Percentiles rank a stretch among this genome's conserved stretches.
Conservation (phyloP, 1,139 yeast genomes). For the Blastobotrys persicus region DNA sequence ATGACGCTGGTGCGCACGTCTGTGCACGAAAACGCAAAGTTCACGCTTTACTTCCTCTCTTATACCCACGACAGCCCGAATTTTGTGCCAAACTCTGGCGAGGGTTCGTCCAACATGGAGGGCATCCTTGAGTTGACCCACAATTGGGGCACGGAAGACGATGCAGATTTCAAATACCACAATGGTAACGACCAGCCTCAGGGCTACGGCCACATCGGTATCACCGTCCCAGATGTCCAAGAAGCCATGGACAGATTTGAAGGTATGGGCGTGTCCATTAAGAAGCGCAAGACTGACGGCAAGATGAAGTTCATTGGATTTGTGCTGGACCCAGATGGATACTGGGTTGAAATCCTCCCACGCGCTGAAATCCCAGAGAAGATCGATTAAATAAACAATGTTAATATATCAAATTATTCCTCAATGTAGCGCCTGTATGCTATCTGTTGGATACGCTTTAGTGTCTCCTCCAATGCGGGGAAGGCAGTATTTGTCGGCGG, state of each 20-base stretch:
- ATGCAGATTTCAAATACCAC: constrained; percentile 73
- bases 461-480: too few relatives aligned
- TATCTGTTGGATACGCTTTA: too few relatives aligned
- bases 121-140: constrained; percentile 85
- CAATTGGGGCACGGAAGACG: constrained; percentile 91
- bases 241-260: constrained; percentile 53
- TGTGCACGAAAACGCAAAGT: constrained; percentile 66
- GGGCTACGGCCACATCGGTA: constrained; percentile 86
- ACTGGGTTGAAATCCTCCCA: constrained; percentile 72
- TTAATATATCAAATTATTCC: too few relatives aligned
- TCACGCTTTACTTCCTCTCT: constrained; percentile 82
- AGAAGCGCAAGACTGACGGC: constrained; percentile 56
- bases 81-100: constrained; percentile 30
- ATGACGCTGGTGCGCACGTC: constrained; percentile 62
- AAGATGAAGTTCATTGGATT: constrained; percentile 67
- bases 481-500: too few relatives aligned
- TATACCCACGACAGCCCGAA: constrained; percentile 46
- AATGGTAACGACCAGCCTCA: constrained; percentile 76
- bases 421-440: too few relatives aligned
- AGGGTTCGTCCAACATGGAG: constrained; percentile 44
- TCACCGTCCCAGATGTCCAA: constrained; percentile 66
- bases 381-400: constrained; percentile 7
- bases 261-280: constrained; percentile 46
- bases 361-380: constrained; percentile 31
- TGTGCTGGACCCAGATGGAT: constrained; percentile 89